Evolutionary conservation across 2,329 filamentous ascomycete species (phyloP).

Genomic region (Phaeosphaeriaceae sp.): DNA sequence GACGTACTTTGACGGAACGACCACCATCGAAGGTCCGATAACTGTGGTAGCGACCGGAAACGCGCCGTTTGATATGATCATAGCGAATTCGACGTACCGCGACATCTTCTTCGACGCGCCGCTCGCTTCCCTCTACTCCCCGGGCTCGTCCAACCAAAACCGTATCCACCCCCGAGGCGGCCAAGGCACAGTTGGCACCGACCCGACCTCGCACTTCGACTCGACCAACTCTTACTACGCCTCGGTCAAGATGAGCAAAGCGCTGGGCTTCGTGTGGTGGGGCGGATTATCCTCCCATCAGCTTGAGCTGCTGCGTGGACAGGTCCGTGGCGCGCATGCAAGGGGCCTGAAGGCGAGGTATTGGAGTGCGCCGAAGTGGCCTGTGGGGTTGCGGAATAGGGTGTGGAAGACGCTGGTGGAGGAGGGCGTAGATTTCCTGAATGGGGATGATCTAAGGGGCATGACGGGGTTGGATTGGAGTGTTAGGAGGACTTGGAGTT

Average conservation of each 20-base stretch:
- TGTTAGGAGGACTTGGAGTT: slow-evolving; percentile 31
- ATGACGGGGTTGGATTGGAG: slow-evolving; percentile 59
- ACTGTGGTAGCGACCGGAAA: slow-evolving; percentile 63
- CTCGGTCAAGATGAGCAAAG: slow-evolving; percentile 62
- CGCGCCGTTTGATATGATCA: slow-evolving; percentile 57
- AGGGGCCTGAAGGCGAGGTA: slow-evolving; percentile 64
- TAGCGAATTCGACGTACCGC: slow-evolving; percentile 56
- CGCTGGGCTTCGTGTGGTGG: slow-evolving; percentile 61
- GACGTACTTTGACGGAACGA: slow-evolving; percentile 57
- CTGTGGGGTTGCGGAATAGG: slow-evolving; percentile 59
- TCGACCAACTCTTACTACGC: slow-evolving; percentile 71
- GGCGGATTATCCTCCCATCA: slow-evolving; percentile 57
- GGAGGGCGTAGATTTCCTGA: slow-evolving; percentile 64
- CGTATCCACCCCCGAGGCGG: slow-evolving; percentile 24
- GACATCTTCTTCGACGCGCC: slow-evolving; percentile 66
- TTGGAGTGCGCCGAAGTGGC: slow-evolving; percentile 65
- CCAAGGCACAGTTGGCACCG: slow-evolving; percentile 56
- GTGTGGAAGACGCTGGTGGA: slow-evolving; percentile 62
- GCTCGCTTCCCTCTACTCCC: slow-evolving; percentile 46
- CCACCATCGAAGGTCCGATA: slow-evolving; percentile 52
- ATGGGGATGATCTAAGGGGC: slow-evolving; percentile 63
- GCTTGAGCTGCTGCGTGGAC: slow-evolving; percentile 55
- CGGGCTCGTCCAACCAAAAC: slow-evolving; percentile 4
- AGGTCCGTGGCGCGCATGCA: slow-evolving; percentile 60
- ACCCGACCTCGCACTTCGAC: slow-evolving; percentile 46